Base-by-base conservation (phyloP, 495 filamentous ascomycete species). In the Lophiostoma macrostomum region DNA sequence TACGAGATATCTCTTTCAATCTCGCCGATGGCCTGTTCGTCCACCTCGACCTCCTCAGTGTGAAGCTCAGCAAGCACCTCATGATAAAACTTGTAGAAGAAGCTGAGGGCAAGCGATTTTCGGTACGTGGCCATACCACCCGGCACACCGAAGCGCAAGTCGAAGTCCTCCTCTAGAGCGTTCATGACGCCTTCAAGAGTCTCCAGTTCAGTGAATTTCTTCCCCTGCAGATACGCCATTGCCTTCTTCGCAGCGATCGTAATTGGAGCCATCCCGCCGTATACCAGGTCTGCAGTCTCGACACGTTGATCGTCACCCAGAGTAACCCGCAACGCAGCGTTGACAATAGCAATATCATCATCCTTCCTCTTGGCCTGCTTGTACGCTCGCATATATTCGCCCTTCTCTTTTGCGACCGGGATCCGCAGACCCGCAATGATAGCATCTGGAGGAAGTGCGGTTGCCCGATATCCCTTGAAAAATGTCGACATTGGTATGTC, bases 301-400 rank as follows among this genome's bases (percentile, higher is more conserved):
- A 95, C 88, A 10, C 78, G 66, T 30, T 90, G 76, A 3, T 71
- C 70, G 0, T 84, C 76, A 27, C 80, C 78, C 2, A 97, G 70
- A 2, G 74, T 76, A 5, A 95, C 76, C 36, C 86, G 82, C 30
- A 96, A 67, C 4, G 89, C 86, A 7, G 85, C 80, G 51, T 91
- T 96, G 32, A 95, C 91, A 51, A 97, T 96, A 8, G 91, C 91
- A 66, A 96, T 96, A 71, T 97, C 91, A 67, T 96, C 91, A 64
- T 96, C 91, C 61, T 96, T 96, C 43, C 91, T 75, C 75, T 96
- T 97, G 0, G 91, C 82, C 63, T 96, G 91, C 68, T 97, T 97
- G 69, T 95, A 96, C 1, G 91, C 81, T 14, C 80, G 75, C 55
- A 91, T 79, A 57, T 80, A 83, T 60, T 86, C 86, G 19, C 80